Conservation (phyloP, 1,284 basidiomycete genomes). For the Takashimella tepidaria region DNA sequence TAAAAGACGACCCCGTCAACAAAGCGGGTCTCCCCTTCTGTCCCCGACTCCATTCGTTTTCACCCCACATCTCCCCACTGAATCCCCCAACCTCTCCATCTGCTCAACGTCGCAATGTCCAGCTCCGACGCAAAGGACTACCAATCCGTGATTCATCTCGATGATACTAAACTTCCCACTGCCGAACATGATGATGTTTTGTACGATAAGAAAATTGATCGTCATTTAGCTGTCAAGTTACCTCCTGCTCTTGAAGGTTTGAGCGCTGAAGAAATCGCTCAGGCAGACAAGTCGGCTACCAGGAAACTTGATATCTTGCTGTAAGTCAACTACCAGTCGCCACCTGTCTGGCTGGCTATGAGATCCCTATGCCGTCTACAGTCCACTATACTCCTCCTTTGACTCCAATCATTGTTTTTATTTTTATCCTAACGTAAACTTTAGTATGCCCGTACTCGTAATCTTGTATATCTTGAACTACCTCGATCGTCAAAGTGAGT, state of each 20-base stretch:
- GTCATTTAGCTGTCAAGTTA: constrained; percentile 24
- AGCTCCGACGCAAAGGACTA: background rate
- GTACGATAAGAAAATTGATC: constrained; percentile 6
- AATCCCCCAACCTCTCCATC: too few species aligned
- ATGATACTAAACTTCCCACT: background rate
- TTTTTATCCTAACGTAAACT: too few species aligned
- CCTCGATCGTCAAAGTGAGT: constrained; percentile 8
- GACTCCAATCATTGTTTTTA: too few species aligned
- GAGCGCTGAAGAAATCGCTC: constrained; percentile 24
- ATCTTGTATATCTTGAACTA: constrained; percentile 5
- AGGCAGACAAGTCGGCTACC: constrained; percentile 26
- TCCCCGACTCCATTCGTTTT: too few species aligned
- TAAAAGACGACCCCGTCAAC: too few species aligned
- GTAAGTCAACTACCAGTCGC: background rate
- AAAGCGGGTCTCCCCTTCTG: too few species aligned
- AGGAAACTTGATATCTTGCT: constrained; percentile 35
- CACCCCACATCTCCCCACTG: too few species aligned
- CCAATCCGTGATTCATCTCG: background rate
- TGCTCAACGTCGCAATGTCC: too few species aligned
- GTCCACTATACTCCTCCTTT: too few species aligned
- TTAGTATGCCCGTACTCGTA: constrained; percentile 7
- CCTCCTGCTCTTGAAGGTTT: constrained; percentile 28
- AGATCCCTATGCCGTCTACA: too few species aligned
- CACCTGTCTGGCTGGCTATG: background rate
- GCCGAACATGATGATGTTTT: background rate